Conservation (phyloP, 805 yeast species). For the Kuraishia cidri region DNA sequence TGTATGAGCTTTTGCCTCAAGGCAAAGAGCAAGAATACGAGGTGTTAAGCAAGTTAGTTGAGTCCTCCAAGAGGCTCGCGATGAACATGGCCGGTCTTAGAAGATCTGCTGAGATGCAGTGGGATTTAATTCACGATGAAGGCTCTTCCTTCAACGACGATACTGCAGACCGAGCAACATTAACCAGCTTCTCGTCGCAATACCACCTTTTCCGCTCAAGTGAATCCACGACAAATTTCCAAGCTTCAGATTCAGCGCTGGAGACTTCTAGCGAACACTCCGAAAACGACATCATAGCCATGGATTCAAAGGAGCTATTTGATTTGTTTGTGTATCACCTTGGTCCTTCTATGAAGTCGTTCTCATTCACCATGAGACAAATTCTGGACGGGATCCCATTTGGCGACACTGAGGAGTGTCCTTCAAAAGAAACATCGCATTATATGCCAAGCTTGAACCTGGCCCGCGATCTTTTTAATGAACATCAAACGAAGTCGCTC, state of each 20-base stretch:
- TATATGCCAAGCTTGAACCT: conserved; percentile 34
- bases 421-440: conserved; percentile 30
- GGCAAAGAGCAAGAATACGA: conserved; percentile 51
- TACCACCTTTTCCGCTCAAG: not conserved
- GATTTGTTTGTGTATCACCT: conserved; percentile 57
- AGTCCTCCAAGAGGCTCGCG: conserved; percentile 39
- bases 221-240: not conserved
- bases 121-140: conserved; percentile 35
- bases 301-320: conserved; percentile 37
- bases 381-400: conserved; percentile 56
- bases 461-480: conserved; percentile 48
- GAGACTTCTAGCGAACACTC: no score
- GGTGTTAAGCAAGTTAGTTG: conserved; percentile 34
- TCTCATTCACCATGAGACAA: conserved; percentile 52
- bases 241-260: no score
- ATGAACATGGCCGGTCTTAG: conserved; percentile 59
- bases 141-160: not conserved
- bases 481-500: conserved; percentile 49
- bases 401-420: conserved; percentile 21
- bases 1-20: conserved; percentile 42
- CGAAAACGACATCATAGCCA: conserved; percentile 13
- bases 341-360: conserved; percentile 67
- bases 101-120: conserved; percentile 61
- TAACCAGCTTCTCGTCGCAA: conserved; percentile 4
- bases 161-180: conserved; percentile 11